A percentile compares a stretch with the other conserved stretches of the same genome.
These are phyloP conservation scores for Fusarium phyllophilum DNA, from an alignment of 2,329 filamentous ascomycete genomes.

Conservation along the genomic window DNA sequence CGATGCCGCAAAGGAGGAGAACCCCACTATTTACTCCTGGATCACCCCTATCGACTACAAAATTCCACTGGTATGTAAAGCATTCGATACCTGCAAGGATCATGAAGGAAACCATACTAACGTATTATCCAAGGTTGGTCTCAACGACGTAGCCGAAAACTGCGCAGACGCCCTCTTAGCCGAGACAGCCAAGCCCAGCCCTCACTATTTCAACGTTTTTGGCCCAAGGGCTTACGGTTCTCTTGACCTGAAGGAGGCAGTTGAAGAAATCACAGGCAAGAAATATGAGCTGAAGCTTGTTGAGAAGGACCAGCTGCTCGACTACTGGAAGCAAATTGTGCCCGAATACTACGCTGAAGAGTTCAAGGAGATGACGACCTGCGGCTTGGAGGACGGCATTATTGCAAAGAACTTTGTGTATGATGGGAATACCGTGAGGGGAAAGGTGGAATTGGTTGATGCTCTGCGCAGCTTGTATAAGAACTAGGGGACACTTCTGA, in stretches of 20 bases:
- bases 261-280: constrained; percentile 44
- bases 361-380: constrained; percentile 45
- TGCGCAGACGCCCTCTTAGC: constrained; percentile 42
- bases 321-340: constrained; percentile 40
- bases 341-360: constrained; percentile 38
- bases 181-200: neutral
- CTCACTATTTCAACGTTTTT: constrained; percentile 41
- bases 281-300: constrained; percentile 39
- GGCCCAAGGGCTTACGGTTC: constrained; percentile 46
- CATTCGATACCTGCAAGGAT: rapidly evolving
- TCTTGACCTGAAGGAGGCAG: constrained; percentile 42
- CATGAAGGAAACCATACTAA: neutral
- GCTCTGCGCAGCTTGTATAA: constrained; percentile 31
- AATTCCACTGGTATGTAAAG: constrained; percentile 46
- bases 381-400: constrained; percentile 41
- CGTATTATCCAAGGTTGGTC: constrained; percentile 39
- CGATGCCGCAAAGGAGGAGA: constrained; percentile 34
- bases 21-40: constrained; percentile 41
- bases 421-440: constrained; percentile 39
- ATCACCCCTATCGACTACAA: constrained; percentile 44
- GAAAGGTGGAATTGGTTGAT: constrained; percentile 42
- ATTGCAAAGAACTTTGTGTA: constrained; percentile 38
- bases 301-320: constrained; percentile 35
- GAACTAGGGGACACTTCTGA: neutral
- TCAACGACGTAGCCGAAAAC: constrained; percentile 43